phyloP scores from a whole-genome alignment of 1,284 basidiomycete genomes.

The Amylostereum areolatum region DNA sequence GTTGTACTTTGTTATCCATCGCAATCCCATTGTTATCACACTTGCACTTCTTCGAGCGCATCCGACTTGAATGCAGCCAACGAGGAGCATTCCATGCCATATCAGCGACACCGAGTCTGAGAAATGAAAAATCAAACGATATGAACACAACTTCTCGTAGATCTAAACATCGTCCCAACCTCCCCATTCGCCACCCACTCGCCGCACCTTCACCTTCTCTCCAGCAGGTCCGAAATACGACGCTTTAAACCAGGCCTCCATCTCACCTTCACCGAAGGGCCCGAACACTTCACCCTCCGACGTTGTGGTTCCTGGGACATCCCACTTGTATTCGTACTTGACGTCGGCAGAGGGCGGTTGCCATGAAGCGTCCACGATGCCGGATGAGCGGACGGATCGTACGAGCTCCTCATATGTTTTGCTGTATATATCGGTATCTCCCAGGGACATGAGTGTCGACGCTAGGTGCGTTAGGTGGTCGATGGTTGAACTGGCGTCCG shows the following conservation, averaged over 20 bases:
- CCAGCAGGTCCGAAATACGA: slow-evolving; percentile 69
- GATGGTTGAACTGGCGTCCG: slow-evolving; percentile 46
- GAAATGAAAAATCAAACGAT: no score
- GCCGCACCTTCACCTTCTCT: slow-evolving; percentile 68
- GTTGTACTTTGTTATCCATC: no score
- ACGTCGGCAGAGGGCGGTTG: slow-evolving; percentile 69
- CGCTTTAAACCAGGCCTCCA: slow-evolving; percentile 70
- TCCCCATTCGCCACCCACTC: slow-evolving; percentile 61
- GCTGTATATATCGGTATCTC: slow-evolving; percentile 79
- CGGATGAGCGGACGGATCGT: slow-evolving; percentile 64
- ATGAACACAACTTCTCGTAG: neutral
- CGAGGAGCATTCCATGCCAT: no score
- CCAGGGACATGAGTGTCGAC: slow-evolving; percentile 76
- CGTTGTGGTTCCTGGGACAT: slow-evolving; percentile 39
- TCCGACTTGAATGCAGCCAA: no score
- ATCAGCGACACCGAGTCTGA: no score
- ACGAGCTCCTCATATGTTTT: slow-evolving; percentile 80
- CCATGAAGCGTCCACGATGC: slow-evolving; percentile 65
- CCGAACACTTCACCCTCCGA: slow-evolving; percentile 58
- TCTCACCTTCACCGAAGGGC: slow-evolving; percentile 70
- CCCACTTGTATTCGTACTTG: slow-evolving; percentile 78
- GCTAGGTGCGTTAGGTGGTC: slow-evolving; percentile 77
- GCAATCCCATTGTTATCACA: no score
- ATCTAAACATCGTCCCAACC: slow-evolving; percentile 53
- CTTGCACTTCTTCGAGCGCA: no score